Conservation (phyloP, 345 rosid species). For the Toxicodendron radicans region DNA sequence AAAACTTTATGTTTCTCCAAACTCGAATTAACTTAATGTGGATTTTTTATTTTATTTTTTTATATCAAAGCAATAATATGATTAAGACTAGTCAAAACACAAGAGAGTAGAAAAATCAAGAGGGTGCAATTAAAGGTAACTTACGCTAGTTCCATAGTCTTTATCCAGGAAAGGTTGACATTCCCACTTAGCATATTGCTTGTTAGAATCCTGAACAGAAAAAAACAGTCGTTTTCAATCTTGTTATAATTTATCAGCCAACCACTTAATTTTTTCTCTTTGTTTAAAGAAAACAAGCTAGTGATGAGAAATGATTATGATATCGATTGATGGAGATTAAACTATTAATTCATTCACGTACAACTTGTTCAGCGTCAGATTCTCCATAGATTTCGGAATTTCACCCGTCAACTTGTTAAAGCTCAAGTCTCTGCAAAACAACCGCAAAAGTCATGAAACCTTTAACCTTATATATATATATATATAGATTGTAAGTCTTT, state of each 20-base stretch:
- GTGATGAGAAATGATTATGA: neutral
- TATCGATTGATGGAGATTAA: neutral
- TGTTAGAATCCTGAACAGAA: constrained; percentile 9
- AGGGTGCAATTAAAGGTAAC: no score
- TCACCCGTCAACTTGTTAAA: constrained; percentile 1
- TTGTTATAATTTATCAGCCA: no score
- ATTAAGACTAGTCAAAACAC: no score
- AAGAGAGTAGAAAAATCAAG: no score
- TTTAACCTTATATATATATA: no score
- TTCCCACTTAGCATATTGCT: constrained; percentile 11
- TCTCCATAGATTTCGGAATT: neutral
- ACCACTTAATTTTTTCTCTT: neutral
- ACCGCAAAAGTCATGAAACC: neutral
- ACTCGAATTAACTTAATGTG: no score
- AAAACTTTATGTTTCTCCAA: no score
- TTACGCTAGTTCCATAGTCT: no score
- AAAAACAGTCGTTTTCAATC: no score
- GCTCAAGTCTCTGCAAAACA: constrained; percentile 15
- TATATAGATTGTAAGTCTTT: neutral
- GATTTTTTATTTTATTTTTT: no score
- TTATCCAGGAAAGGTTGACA: neutral
- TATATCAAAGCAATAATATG: no score
- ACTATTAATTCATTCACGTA: neutral
- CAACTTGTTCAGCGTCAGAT: neutral
- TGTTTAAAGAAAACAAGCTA: neutral